These are phyloP conservation scores for Rhizophora apiculata DNA, from an alignment of 345 rosid genomes.

Conservation along the genomic window DNA sequence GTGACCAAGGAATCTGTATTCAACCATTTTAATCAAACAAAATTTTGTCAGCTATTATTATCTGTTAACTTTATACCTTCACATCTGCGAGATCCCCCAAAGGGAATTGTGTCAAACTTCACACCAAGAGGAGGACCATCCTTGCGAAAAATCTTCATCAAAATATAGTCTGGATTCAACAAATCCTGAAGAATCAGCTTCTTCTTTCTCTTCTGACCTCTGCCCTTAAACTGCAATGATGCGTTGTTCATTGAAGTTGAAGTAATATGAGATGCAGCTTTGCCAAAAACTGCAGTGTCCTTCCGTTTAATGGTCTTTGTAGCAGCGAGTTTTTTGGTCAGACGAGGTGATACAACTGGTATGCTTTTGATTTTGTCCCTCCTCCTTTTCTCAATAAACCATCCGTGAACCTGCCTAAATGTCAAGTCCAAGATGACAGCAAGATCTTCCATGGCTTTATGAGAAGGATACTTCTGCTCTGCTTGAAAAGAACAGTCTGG, in stretches of 20 bases:
- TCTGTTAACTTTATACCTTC: slow-evolving; percentile 24
- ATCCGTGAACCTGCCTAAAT: slow-evolving; percentile 59
- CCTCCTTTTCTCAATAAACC: slow-evolving; percentile 78
- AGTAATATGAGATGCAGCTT: slow-evolving; percentile 12
- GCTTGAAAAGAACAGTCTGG: slow-evolving; percentile 27
- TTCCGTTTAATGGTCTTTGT: slow-evolving; percentile 16
- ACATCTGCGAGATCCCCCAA: slow-evolving; percentile 23
- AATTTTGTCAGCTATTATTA: background rate
- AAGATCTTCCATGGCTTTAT: slow-evolving; percentile 46
- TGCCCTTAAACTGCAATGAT: slow-evolving; percentile 21
- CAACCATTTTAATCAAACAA: background rate
- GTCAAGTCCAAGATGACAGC: slow-evolving; percentile 60
- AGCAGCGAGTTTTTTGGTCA: slow-evolving; percentile 17
- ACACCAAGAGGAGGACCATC: slow-evolving; percentile 91
- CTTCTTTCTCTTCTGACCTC: slow-evolving; percentile 23
- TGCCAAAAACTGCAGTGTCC: slow-evolving; percentile 10
- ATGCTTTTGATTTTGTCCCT: slow-evolving; percentile 38
- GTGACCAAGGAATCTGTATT: no score
- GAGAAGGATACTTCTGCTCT: slow-evolving; percentile 64
- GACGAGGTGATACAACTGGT: slow-evolving; percentile 11
- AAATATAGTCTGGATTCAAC: slow-evolving; percentile 52
- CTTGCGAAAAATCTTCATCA: slow-evolving; percentile 72
- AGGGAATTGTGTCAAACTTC: slow-evolving; percentile 63
- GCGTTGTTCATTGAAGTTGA: slow-evolving; percentile 26
- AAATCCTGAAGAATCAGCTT: slow-evolving; percentile 44